Evolutionary conservation across 805 yeast genomes (phyloP).

Genomic region (Sugiyamaella valdiviana): DNA sequence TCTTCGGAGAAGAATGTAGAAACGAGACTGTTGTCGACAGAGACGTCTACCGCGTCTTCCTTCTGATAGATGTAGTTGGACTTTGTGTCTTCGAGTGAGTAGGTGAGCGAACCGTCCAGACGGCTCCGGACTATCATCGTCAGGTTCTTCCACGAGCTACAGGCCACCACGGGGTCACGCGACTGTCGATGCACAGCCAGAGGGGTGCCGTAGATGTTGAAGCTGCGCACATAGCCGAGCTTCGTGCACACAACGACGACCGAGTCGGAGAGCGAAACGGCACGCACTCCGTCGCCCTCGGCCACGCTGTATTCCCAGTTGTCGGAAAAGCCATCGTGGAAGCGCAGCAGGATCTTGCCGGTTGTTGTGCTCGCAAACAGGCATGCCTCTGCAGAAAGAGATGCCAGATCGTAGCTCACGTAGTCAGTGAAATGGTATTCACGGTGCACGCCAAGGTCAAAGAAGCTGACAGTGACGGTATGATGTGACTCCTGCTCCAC

Average conservation of each 20-base stretch:
- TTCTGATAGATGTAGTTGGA: slow-evolving; percentile 35
- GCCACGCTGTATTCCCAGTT: slow-evolving; percentile 54
- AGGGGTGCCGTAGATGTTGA: slow-evolving; percentile 68
- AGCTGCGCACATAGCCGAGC: slow-evolving; percentile 65
- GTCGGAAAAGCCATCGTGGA: slow-evolving; percentile 57
- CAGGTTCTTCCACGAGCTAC: slow-evolving; percentile 55
- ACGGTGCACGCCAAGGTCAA: slow-evolving; percentile 65
- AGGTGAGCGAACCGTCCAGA: slow-evolving; percentile 36
- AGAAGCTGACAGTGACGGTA: slow-evolving; percentile 81
- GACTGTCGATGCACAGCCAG: slow-evolving; percentile 52
- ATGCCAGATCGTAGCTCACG: slow-evolving; percentile 65
- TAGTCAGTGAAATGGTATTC: slow-evolving; percentile 84
- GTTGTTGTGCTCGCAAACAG: slow-evolving; percentile 49
- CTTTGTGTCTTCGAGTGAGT: slow-evolving; percentile 43
- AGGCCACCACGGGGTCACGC: slow-evolving; percentile 63
- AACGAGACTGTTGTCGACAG: slow-evolving; percentile 37
- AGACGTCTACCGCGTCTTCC: slow-evolving; percentile 32
- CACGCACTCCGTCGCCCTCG: slow-evolving; percentile 55
- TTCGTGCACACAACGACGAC: slow-evolving; percentile 66
- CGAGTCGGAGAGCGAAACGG: slow-evolving; percentile 59
- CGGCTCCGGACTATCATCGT: slow-evolving; percentile 47
- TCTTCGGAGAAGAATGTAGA: slow-evolving; percentile 79
- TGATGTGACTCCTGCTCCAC: slow-evolving; percentile 54
- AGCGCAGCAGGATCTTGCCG: slow-evolving; percentile 50
- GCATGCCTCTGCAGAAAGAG: slow-evolving; percentile 60